phyloP scores from a whole-genome alignment of 495 filamentous ascomycete species.

The Eremomyces bilateralis region DNA sequence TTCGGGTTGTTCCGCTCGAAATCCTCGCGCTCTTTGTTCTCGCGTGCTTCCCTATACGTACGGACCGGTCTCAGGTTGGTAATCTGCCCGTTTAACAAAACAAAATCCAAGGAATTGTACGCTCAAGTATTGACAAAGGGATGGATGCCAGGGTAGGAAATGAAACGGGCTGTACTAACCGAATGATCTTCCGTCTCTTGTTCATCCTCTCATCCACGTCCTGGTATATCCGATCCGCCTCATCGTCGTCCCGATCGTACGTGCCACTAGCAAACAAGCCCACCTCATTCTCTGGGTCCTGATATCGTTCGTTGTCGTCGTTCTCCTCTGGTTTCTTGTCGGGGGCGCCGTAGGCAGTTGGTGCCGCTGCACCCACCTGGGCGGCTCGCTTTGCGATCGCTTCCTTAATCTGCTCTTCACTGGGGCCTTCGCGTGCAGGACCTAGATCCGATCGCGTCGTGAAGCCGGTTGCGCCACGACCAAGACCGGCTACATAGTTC shows the following conservation, averaged over 20 bases:
- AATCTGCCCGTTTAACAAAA: constrained; percentile 38
- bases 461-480: constrained; percentile 93
- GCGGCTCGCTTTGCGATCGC: constrained; percentile 81
- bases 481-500: constrained; percentile 95
- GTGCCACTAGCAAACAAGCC: constrained; percentile 84
- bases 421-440: constrained; percentile 87
- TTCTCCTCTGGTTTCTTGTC: constrained; percentile 56
- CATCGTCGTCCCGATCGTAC: constrained; percentile 91
- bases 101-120: constrained; percentile 14
- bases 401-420: constrained; percentile 95
- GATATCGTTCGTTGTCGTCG: constrained; percentile 49
- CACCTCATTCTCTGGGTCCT: constrained; percentile 93
- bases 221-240: constrained; percentile 87
- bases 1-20: constrained; percentile 96
- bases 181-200: constrained; percentile 59
- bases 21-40: constrained; percentile 72
- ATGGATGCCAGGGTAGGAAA: constrained; percentile 7
- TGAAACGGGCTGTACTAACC: constrained; percentile 45
- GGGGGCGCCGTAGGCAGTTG: constrained; percentile 53
- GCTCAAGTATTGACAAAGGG: constrained; percentile 6
- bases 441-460: constrained; percentile 93
- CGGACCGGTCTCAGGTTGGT: constrained; percentile 57
- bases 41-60: constrained; percentile 80
- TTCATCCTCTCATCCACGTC: constrained; percentile 96
- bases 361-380: constrained; percentile 57